These are phyloP conservation scores for Umbelopsis sp. DNA, from an alignment of 192 early-diverging fungal genomes.

Conservation along the genomic window DNA sequence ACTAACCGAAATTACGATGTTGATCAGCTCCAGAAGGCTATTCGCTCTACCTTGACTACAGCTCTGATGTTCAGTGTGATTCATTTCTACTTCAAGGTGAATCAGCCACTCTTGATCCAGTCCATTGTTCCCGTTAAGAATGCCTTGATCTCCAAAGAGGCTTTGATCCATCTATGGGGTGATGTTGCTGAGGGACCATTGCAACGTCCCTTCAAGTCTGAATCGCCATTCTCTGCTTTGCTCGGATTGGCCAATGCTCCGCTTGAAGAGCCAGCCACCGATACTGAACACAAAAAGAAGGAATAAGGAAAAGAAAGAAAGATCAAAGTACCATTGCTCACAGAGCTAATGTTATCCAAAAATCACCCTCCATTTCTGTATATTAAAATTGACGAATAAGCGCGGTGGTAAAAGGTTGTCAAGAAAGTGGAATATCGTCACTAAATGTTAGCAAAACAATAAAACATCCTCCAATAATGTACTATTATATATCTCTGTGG, in stretches of 20 bases:
- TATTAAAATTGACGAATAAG: too few species aligned
- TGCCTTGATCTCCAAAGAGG: constrained; percentile 66
- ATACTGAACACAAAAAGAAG: background rate
- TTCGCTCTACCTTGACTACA: constrained; percentile 70
- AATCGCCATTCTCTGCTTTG: constrained; percentile 68
- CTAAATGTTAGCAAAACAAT: too few species aligned
- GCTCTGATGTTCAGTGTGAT: constrained; percentile 76
- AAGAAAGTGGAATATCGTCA: too few species aligned
- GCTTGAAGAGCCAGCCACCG: background rate
- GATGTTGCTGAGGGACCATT: constrained; percentile 77
- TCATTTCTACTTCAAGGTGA: constrained; percentile 88
- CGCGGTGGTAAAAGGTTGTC: too few species aligned
- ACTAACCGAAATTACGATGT: constrained; percentile 63
- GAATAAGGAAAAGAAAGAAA: background rate
- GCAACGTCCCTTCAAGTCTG: constrained; percentile 81
- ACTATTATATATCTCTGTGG: too few species aligned
- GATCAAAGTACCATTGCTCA: too few species aligned
- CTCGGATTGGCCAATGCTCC: constrained; percentile 29
- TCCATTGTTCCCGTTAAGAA: constrained; percentile 77
- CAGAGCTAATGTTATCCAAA: too few species aligned
- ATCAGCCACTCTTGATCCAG: constrained; percentile 89
- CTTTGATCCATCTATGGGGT: constrained; percentile 82
- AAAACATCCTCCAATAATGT: too few species aligned
- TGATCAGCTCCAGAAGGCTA: constrained; percentile 61
- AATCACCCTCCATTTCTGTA: too few species aligned